Percentiles rank a stretch among this genome's conserved stretches.
phyloP scores from a whole-genome alignment of 1,139 yeast genomes.

The Saccharomyces hybrid region DNA sequence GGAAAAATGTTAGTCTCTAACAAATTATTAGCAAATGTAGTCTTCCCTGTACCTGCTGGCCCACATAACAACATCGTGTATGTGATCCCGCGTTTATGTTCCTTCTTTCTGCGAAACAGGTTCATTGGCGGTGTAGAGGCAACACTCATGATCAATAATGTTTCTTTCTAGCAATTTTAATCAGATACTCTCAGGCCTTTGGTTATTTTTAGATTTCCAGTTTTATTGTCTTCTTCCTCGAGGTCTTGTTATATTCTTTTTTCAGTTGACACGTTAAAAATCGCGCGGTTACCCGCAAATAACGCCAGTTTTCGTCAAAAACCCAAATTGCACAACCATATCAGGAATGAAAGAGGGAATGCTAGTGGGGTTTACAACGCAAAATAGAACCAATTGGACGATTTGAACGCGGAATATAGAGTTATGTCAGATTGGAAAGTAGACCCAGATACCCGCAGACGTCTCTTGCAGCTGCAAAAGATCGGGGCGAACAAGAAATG shows the following conservation, averaged over 20 bases:
- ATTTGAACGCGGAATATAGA: neutral
- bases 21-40: slow-evolving; percentile 73
- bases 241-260: neutral
- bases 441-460: slow-evolving; percentile 84
- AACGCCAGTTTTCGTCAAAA: neutral
- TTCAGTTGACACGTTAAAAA: neutral
- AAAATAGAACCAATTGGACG: neutral
- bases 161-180: neutral
- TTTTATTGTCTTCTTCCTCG: neutral
- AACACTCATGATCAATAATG: neutral
- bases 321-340: neutral
- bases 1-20: slow-evolving; percentile 53
- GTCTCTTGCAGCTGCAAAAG: slow-evolving; percentile 71
- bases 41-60: slow-evolving; percentile 69
- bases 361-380: neutral
- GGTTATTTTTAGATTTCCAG: neutral
- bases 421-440: slow-evolving; percentile 59
- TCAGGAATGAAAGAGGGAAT: neutral
- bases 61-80: slow-evolving; percentile 78
- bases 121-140: slow-evolving; percentile 17
- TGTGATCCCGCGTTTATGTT: slow-evolving; percentile 75
- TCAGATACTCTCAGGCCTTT: neutral
- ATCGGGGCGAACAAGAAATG: slow-evolving; percentile 79
- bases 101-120: slow-evolving; percentile 44
- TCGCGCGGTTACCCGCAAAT: slow-evolving; percentile 5